Evolutionary conservation across 306 rosid genomes (phyloP), one percentile per base, ranked within the genome.

Genomic region (Delonix regia): DNA sequence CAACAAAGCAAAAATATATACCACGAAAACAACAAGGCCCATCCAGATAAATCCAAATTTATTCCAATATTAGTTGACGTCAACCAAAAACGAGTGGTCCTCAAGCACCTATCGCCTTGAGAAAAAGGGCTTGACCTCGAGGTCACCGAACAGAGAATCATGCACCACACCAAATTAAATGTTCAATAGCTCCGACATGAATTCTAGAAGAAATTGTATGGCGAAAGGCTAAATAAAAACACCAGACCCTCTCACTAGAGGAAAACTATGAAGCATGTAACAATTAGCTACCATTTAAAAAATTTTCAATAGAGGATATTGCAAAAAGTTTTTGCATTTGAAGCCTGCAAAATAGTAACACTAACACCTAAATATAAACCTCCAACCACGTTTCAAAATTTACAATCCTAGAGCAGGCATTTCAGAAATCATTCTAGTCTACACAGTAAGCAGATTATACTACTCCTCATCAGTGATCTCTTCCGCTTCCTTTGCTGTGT

Each of bases 391-490:
- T 56, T 45, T 73, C 77, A 59, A 70, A 77, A 83, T 83, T 69
- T 83, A 86, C 90, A 83, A 25, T 13, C 69, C 79, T 71, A 41
- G 11, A 49, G 48, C 62, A 71, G 14, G 39, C 21, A 69, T 51
- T 33, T 39, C 16, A 45, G 24, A 9, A 24, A 62, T 12, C 9
- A 22, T 38, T 42, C 75, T 11, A n/a, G 27, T 38, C 6, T 21
- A 64, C 61, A 76, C 0, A 7, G 14, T 41, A 59, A 42, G n/a
- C 44, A 68, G 4, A 52, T 28, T 53, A 30, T 47, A 7, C 81
- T 86, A 90, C 88, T 94, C 93, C 55, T 75, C 94, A 11, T 66
- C 71, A 41, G 71, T 39, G 71, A 66, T 47, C 47, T 66, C 71
- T 66, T 66, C 71, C 25, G 21, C 45, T 39, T 66, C 71, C 51